Conservation (phyloP, 1,284 basidiomycete genomes). For the Crepidotus sp. region DNA sequence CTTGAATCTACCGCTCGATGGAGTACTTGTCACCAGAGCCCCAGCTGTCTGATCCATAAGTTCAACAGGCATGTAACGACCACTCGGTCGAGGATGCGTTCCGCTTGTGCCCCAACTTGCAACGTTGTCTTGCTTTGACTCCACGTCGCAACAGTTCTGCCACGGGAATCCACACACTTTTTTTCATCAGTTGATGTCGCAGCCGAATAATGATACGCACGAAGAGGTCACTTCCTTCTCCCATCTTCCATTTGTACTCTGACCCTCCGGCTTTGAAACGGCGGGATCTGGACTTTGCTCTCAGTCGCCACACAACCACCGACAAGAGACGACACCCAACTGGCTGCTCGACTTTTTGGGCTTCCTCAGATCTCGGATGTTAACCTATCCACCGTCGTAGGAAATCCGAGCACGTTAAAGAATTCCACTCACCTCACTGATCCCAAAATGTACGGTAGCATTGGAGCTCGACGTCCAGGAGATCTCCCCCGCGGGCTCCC, state of each 20-base stretch:
- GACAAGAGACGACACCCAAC: constrained; percentile 25
- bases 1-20: constrained; percentile 7
- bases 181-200: background rate
- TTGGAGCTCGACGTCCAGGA: constrained; percentile 41
- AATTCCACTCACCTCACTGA: constrained; percentile 34
- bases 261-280: constrained; percentile 41
- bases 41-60: constrained; percentile 39
- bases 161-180: constrained; percentile 44
- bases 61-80: constrained; percentile 50
- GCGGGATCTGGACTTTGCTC: constrained; percentile 31
- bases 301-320: background rate
- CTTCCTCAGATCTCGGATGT: constrained; percentile 41
- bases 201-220: constrained; percentile 28
- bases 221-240: constrained; percentile 35
- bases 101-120: constrained; percentile 32
- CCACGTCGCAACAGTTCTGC: constrained; percentile 44
- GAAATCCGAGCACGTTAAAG: background rate
- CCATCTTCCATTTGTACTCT: constrained; percentile 54
- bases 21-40: constrained; percentile 30
- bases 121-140: constrained; percentile 31
- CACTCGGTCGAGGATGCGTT: constrained; percentile 40
- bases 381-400: constrained; percentile 26
- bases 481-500: constrained; percentile 45
- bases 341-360: constrained; percentile 42
- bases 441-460: constrained; percentile 41